phyloP scores from a whole-genome alignment of 257 asterid species.

The Scutellaria galericulata region DNA sequence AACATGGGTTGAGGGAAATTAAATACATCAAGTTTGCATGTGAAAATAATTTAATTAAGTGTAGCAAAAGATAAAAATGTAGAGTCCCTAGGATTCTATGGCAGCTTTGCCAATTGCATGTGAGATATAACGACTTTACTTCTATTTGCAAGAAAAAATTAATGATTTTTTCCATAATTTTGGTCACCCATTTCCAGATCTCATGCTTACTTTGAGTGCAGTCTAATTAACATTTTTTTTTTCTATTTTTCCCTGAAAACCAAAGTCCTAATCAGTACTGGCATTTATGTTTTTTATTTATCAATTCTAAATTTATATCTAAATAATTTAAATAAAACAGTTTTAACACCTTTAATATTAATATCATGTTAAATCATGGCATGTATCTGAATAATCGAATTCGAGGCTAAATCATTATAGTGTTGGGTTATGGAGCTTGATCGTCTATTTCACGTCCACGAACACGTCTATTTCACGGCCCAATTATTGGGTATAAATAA shows the following conservation, averaged over 20 bases:
- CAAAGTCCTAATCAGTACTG: background rate
- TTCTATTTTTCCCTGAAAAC: background rate
- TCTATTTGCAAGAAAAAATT: background rate
- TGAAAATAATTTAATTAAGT: constrained; percentile 18
- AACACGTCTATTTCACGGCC: too few relatives aligned
- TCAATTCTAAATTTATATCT: too few relatives aligned
- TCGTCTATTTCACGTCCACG: too few relatives aligned
- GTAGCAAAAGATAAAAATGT: background rate
- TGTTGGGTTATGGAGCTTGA: too few relatives aligned
- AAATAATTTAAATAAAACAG: too few relatives aligned
- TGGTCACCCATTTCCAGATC: constrained; percentile 28
- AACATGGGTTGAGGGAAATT: background rate
- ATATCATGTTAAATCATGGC: too few relatives aligned
- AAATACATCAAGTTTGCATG: constrained; percentile 28
- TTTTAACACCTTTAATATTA: too few relatives aligned
- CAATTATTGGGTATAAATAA: too few relatives aligned
- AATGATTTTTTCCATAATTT: too few relatives aligned
- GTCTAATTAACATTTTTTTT: constrained; percentile 1
- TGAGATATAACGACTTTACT: constrained; percentile 36
- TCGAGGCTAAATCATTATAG: too few relatives aligned
- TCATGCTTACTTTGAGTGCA: constrained; percentile 34
- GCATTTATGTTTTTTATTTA: too few relatives aligned
- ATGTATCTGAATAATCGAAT: too few relatives aligned
- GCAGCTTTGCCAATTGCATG: constrained; percentile 31
- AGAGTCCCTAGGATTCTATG: constrained; percentile 29